Base-by-base conservation (phyloP, 352 stramenopile genomes). In the Phytophthora syringae region DNA sequence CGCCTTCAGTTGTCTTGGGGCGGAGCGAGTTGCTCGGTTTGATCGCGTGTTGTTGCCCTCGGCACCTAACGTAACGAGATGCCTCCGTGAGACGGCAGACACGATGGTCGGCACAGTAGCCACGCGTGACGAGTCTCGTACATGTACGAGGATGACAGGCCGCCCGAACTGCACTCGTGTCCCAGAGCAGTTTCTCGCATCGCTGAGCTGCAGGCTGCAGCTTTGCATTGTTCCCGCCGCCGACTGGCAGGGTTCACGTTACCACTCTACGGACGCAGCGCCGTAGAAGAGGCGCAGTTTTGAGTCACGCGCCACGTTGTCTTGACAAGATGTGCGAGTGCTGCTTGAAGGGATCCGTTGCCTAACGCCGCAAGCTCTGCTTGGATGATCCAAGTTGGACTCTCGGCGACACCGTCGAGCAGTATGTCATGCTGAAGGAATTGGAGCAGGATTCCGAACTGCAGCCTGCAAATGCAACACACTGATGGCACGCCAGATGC, bases 321-420 rank as follows among this genome's bases (percentile, higher is more conserved):
- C 48, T 52, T 40, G n/a, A 27, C 52, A 51, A 37, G 30, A 51
- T 39, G 30, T 1, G 39, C 37, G 42, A 43, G 47, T 65, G 25
- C 61, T 70, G 54, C 37, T 64, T 64, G 61, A 70, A 70, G 61
- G 61, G 54, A 70, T 60, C 61, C 61, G 32, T 70, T 64, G 61
- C 21, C 44, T 70, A 70, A 70, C 53, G 48, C 27, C 4, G 21
- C 15, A n/a, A 49, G 47, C 39, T 22, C 27, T 20, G 39, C 32
- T 53, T 16, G 36, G n/a, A n/a, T n/a, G n/a, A n/a, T n/a, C n/a
- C n/a, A n/a, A n/a, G n/a, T n/a, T n/a, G n/a, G n/a, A n/a, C n/a
- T n/a, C n/a, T n/a, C n/a, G n/a, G n/a, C n/a, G n/a, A n/a, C n/a
- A n/a, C n/a, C n/a, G n/a, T n/a, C n/a, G n/a, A n/a, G n/a, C n/a